Conservation (phyloP, 306 rosid genomes). For the Albizia julibrissin region DNA sequence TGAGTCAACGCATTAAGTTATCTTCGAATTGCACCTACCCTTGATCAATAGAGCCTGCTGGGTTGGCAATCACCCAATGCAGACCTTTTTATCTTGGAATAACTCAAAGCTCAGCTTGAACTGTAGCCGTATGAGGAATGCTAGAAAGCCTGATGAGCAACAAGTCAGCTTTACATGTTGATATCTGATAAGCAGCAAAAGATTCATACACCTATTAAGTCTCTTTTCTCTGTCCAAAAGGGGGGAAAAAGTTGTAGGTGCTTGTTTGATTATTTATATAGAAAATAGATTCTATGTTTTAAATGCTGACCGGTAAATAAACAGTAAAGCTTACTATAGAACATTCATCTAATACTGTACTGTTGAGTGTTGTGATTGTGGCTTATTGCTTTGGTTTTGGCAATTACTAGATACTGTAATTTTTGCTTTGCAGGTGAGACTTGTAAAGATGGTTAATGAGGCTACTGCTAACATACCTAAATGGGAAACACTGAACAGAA, state of each 20-base stretch:
- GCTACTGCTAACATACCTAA: conserved; percentile 73
- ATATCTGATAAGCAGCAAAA: not conserved
- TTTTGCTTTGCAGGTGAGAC: conserved; percentile 58
- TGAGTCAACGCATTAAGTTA: not conserved
- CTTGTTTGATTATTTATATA: not conserved
- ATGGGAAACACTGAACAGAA: conserved; percentile 56
- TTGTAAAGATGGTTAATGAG: conserved; percentile 82
- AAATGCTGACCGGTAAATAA: not conserved
- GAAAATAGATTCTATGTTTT: not conserved
- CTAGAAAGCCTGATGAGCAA: not conserved
- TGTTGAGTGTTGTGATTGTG: not conserved
- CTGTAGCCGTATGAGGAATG: not conserved
- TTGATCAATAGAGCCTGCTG: not conserved
- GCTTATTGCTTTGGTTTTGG: conserved; percentile 11
- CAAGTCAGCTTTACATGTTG: not conserved
- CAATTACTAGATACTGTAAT: conserved; percentile 16
- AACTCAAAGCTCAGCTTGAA: not conserved
- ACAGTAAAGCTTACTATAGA: not conserved
- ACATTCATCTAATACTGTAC: not conserved
- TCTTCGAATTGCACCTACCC: not conserved
- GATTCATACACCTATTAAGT: not conserved
- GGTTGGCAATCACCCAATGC: not conserved
- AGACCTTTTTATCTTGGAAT: not conserved
- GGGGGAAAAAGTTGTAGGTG: not conserved
- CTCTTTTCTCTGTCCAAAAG: not conserved